Conservation (phyloP, 352 stramenopile species). For the Pythium aristosporum region DNA sequence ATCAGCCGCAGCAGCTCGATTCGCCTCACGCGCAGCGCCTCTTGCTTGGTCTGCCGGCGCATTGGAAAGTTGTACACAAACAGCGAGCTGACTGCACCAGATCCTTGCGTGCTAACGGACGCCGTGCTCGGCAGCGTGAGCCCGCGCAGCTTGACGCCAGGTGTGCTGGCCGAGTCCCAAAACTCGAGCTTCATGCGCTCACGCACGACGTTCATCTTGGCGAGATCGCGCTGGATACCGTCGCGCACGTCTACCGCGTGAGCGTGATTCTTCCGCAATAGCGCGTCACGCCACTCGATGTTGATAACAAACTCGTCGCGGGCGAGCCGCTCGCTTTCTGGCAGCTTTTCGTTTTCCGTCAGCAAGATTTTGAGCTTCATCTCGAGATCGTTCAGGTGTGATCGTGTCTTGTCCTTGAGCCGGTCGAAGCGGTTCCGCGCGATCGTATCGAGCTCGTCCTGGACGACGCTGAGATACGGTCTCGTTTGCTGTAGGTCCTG, state of each 20-base stretch:
- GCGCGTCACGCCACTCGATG: conserved; percentile 58
- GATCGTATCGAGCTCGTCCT: conserved; percentile 32
- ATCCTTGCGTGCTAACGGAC: not conserved
- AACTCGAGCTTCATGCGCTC: conserved; percentile 90
- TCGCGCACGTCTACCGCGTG: conserved; percentile 61
- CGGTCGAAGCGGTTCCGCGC: conserved; percentile 63
- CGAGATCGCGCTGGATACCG: conserved; percentile 67
- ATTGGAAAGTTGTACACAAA: conserved; percentile 87
- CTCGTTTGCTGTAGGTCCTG: conserved; percentile 18
- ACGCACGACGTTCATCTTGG: conserved; percentile 73
- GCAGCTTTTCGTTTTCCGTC: conserved; percentile 62
- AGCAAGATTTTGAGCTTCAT: conserved; percentile 68
- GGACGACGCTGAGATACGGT: conserved; percentile 45
- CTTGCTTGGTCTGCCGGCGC: conserved; percentile 42
- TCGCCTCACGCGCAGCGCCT: conserved; percentile 51
- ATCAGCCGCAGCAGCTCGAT: conserved; percentile 62
- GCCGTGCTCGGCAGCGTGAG: conserved; percentile 35
- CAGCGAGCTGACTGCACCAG: conserved; percentile 9
- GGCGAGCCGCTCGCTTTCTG: conserved; percentile 64
- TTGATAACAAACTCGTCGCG: conserved; percentile 92
- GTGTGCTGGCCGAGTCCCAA: conserved; percentile 82
- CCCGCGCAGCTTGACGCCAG: conserved; percentile 58
- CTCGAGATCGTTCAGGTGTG: conserved; percentile 61
- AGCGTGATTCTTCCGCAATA: conserved; percentile 51
- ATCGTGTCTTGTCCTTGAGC: conserved; percentile 65